A percentile compares a stretch with the other conserved stretches of the same genome.
These are phyloP conservation scores for Didymella sp. DNA, from an alignment of 2,329 filamentous ascomycete species.

Conservation along the genomic window DNA sequence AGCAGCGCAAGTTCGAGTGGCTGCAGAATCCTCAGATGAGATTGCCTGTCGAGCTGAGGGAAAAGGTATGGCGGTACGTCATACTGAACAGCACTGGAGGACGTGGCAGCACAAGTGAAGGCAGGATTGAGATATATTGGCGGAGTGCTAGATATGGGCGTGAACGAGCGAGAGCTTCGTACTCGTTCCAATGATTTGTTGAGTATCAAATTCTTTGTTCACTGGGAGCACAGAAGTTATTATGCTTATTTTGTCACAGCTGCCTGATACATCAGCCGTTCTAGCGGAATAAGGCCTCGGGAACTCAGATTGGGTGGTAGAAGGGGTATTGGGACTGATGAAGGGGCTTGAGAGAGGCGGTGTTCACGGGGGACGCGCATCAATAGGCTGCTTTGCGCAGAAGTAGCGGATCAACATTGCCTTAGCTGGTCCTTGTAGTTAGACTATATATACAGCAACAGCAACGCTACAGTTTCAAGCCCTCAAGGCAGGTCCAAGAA, in stretches of 20 bases:
- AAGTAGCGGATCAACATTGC: neutral
- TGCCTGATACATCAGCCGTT: neutral
- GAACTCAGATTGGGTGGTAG: neutral
- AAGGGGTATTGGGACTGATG: neutral
- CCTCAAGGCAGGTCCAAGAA: constrained; percentile 17
- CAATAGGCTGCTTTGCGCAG: constrained; percentile 6
- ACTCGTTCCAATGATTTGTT: too few relatives aligned
- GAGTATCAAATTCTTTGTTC: neutral
- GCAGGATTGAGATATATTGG: neutral
- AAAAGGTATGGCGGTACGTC: constrained; percentile 2
- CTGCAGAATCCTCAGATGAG: neutral
- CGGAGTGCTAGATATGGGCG: neutral
- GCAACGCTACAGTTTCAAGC: neutral
- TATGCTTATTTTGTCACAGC: neutral
- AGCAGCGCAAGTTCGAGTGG: neutral
- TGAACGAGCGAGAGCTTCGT: constrained; percentile 2
- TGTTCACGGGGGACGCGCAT: neutral
- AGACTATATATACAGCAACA: neutral
- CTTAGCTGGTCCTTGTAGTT: neutral
- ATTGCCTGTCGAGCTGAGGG: constrained; percentile 4
- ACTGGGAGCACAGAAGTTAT: neutral
- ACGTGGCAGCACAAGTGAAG: neutral
- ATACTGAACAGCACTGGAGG: neutral
- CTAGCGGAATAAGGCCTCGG: neutral
- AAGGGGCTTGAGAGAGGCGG: constrained; percentile 4